Evolutionary conservation across 164 flowering plant species (phyloP).

Genomic region (Piper betle): DNA sequence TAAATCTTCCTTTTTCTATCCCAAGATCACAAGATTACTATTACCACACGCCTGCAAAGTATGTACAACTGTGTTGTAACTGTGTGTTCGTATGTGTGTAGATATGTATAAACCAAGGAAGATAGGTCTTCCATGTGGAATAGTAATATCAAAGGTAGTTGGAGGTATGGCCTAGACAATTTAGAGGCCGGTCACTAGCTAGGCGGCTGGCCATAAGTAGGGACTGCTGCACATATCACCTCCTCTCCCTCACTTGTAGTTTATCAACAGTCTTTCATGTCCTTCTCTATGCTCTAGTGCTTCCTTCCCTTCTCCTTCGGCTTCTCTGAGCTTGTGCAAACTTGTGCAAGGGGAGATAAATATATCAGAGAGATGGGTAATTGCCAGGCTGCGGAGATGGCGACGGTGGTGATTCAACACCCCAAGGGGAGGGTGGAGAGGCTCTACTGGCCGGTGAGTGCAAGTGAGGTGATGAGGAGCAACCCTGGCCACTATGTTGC

Average conservation of each 20-base stretch:
- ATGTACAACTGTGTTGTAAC: conserved; percentile 2
- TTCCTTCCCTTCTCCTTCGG: neutral
- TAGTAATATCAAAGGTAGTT: conserved; percentile 6
- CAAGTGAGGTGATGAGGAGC: conserved; percentile 56
- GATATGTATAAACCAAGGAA: neutral
- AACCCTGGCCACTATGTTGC: conserved; percentile 89
- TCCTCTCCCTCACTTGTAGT: neutral
- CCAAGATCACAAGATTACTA: neutral
- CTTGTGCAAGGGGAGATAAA: neutral
- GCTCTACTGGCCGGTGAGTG: conserved; percentile 51
- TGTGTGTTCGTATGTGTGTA: neutral
- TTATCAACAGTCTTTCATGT: neutral
- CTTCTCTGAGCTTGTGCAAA: too few species aligned
- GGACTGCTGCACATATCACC: neutral
- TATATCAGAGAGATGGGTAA: conserved; percentile 48
- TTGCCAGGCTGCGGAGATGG: conserved; percentile 84
- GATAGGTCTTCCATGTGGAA: neutral
- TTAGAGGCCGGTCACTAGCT: neutral
- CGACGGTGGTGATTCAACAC: conserved; percentile 60
- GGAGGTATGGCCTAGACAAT: neutral
- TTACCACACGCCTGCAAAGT: neutral
- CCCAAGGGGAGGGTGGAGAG: conserved; percentile 61
- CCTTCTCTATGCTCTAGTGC: neutral
- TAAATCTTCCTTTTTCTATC: too few species aligned
- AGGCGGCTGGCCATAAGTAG: conserved; percentile 7